These are phyloP conservation scores for Fusarium caatingaense DNA, from an alignment of 2,329 filamentous ascomycete species.

Conservation along the genomic window DNA sequence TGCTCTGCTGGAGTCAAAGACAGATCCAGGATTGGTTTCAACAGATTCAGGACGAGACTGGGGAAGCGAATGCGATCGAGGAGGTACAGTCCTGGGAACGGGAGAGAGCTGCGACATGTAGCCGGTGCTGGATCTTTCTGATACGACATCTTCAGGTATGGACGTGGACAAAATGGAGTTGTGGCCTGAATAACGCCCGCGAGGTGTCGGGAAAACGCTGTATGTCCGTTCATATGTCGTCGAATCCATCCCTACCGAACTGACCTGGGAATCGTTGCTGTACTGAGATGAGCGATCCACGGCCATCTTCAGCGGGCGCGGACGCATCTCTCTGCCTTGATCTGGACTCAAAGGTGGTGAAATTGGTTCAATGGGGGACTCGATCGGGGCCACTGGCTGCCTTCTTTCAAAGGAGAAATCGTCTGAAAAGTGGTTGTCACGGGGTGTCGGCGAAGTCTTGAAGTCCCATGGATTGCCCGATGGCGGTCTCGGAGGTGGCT, in stretches of 20 bases:
- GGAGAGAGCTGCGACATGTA: conserved; percentile 34
- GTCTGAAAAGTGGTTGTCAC: conserved; percentile 36
- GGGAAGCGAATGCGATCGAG: conserved; percentile 32
- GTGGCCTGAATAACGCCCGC: conserved; percentile 38
- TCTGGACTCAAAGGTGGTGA: conserved; percentile 43
- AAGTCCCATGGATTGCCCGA: conserved; percentile 59
- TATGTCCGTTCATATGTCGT: conserved; percentile 40
- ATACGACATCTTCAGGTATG: conserved; percentile 45
- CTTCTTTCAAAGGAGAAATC: conserved; percentile 44
- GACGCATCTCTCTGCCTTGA: conserved; percentile 21
- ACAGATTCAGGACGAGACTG: conserved; percentile 44
- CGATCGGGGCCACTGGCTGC: conserved; percentile 39
- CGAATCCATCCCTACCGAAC: conserved; percentile 37
- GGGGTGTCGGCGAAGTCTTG: conserved; percentile 29
- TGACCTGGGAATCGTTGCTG: conserved; percentile 40
- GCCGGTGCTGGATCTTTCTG: conserved; percentile 32
- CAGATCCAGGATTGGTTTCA: conserved; percentile 42
- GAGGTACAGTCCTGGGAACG: conserved; percentile 27
- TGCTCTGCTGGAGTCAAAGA: conserved; percentile 39
- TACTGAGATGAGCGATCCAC: conserved; percentile 39
- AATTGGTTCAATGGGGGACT: conserved; percentile 40
- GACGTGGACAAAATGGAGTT: conserved; percentile 43
- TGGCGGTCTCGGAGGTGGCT: conserved; percentile 51
- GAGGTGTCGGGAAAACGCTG: conserved; percentile 41
- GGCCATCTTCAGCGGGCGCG: conserved; percentile 37